Evolutionary conservation across 108 stramenopile genomes (phyloP), one percentile per base, ranked within the genome.

Genomic region (Skeletonema menzelii): DNA sequence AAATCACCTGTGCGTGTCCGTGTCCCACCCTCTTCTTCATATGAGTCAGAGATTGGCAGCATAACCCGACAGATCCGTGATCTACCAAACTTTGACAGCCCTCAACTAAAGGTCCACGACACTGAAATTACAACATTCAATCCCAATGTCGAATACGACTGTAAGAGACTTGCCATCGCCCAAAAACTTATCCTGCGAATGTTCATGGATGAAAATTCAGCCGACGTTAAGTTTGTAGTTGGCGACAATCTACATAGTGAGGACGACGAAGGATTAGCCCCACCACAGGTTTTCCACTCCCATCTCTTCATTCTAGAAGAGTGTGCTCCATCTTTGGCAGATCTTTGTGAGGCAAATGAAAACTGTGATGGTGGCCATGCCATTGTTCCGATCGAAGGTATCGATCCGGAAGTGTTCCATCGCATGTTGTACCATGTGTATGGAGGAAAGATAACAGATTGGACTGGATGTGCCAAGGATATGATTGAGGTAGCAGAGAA

Each of bases 401-500:
- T 77, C 19, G 49, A 65, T 24, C 76, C 76, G 5, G 49, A 72
- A 12, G 63, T 72, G 15, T 77, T 77, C 32, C 32, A 28, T 56
- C 26, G 17, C 6, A 8, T 77, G 35, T 31, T 65, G 46, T 30
- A 35, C 8, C 44, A 72, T 69, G 68, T 72, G 12, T 77, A 77
- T 13, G 76, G 71, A n/a, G 32, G 46, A n/a, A 27, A 65, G 24
- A 55, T 77, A 8, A 46, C 24, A 15, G 65, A 72, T 10, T 67
- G 55, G 64, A 59, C 40, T 10, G 70, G 46, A 22, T 37, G 72
- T 19, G 8, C 69, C 61, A 62, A 46, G 17, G 56, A 72, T n/a
- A 53, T 77, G 46, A 31, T 77, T 37, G 53, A 72, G 24, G 76
- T 70, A 17, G 63, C 76, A 28, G 71, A 72, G 32, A 72, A 56